Evolutionary conservation across 2,329 filamentous ascomycete genomes (phyloP).

Genomic region (Aspergillus caelatus): DNA sequence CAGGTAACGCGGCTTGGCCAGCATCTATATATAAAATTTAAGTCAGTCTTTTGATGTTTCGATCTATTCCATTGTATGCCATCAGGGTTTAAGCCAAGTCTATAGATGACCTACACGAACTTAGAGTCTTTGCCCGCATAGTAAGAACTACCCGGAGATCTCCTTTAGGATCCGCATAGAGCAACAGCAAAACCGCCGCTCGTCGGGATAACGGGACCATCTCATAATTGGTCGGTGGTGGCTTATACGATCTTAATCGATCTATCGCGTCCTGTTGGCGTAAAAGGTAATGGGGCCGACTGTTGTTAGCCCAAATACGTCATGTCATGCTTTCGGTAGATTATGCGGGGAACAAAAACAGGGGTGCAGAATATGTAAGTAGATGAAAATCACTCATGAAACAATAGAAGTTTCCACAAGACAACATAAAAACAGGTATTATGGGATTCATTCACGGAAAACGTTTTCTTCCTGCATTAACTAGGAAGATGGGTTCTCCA

Average conservation of each 20-base stretch:
- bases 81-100: too few species aligned
- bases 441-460: neutral
- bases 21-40: constrained; percentile 51
- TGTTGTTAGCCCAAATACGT: constrained; percentile 1
- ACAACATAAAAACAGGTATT: neutral
- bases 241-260: constrained; percentile 57
- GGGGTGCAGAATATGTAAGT: neutral
- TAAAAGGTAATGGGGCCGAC: neutral
- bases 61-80: neutral
- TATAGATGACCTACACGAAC: constrained; percentile 51
- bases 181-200: constrained; percentile 83
- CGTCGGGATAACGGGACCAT: constrained; percentile 64
- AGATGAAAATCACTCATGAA: neutral
- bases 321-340: neutral
- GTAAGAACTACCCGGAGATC: constrained; percentile 71
- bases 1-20: constrained; percentile 86
- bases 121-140: constrained; percentile 61
- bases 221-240: constrained; percentile 61
- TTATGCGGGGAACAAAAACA: neutral
- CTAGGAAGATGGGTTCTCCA: neutral
- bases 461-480: neutral
- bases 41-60: neutral
- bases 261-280: constrained; percentile 54
- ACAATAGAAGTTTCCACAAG: neutral
- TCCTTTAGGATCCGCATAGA: constrained; percentile 82